Evolutionary conservation across 2,329 filamentous ascomycete genomes (phyloP), one percentile per base, ranked within the genome.

Genomic region (Cytospora schulzeri): DNA sequence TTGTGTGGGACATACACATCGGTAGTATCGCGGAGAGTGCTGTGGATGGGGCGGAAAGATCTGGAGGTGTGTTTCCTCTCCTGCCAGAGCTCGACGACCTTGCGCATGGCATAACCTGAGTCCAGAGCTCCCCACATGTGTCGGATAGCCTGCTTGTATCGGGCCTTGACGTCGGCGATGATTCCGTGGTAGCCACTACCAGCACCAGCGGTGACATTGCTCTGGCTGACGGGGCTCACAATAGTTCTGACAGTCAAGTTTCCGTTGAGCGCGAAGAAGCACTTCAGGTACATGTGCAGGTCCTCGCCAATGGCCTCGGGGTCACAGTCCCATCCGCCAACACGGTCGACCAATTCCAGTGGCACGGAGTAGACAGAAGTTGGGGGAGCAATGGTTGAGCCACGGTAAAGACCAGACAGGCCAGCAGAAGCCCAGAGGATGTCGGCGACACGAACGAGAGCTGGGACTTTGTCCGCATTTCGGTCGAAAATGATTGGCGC

Each of bases 71-170:
- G 82, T 72, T 85, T 86, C 65, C 85, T 79, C 70, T 85, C 81
- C 61, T 78, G 78, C 82, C 83, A 87, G 69, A 86, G 80, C 72
- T 83, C 83, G n/a, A 80, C 76, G 6, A 82, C 76, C 71, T 85
- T 85, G 62, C 85, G 81, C 65, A 90, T 75, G 14, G 87, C 84
- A 70, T 84, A 91, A 2, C 89, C 89, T 19, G 85, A 87, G 71
- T 91, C 89, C 24, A 91, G 78, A 65, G 87, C 84, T 70, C 89
- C 89, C 89, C 89, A 91, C 89, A 91, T 91, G 76, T 91, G 89
- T 67, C 89, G 83, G 61, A 91, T 76, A 54, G 88, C 89, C 76
- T 92, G 89, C 74, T 86, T 88, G 73, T 91, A 91, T 26, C 89
- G 86, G 26, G 89, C 89, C 45, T 78, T 74, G 70, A 89, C 80